Percentiles rank a stretch among this genome's conserved stretches.
Conservation (phyloP, 2,329 filamentous ascomycete species). For the Aphanoascus verrucosus region DNA sequence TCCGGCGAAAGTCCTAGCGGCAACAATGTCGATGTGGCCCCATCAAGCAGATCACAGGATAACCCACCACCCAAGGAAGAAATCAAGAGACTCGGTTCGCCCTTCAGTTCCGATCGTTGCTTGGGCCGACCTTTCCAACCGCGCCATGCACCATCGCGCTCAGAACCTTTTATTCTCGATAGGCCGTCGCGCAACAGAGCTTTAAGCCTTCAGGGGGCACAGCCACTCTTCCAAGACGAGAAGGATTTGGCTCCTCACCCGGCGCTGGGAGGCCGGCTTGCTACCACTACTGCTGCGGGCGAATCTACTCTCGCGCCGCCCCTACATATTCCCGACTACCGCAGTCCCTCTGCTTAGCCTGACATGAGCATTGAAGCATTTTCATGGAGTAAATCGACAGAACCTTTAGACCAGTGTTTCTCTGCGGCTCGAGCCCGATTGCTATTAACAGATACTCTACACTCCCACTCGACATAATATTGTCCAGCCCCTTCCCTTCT, state of each 20-base stretch:
- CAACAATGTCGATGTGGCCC: conserved; percentile 17
- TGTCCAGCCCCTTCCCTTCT: background rate
- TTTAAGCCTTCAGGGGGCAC: background rate
- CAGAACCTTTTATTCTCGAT: conserved; percentile 32
- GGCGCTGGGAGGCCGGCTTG: background rate
- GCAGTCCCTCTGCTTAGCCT: background rate
- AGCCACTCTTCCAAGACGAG: background rate
- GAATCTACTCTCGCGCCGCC: background rate
- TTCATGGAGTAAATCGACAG: background rate
- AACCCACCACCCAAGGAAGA: conserved; percentile 21
- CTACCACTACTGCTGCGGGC: background rate
- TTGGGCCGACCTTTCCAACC: conserved; percentile 26
- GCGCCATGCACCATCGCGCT: conserved; percentile 35
- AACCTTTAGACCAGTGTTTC: background rate
- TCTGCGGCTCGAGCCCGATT: background rate
- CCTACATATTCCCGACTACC: background rate
- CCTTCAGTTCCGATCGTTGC: conserved; percentile 35
- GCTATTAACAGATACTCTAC: background rate
- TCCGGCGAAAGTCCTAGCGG: conserved; percentile 20
- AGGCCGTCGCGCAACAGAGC: background rate
- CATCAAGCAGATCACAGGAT: conserved; percentile 12
- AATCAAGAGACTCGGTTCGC: conserved; percentile 39
- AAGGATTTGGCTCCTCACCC: background rate
- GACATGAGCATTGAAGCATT: background rate
- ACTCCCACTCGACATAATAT: background rate